These are phyloP conservation scores for Pogostemon cablin DNA, from an alignment of 257 asterid species.

Conservation along the genomic window DNA sequence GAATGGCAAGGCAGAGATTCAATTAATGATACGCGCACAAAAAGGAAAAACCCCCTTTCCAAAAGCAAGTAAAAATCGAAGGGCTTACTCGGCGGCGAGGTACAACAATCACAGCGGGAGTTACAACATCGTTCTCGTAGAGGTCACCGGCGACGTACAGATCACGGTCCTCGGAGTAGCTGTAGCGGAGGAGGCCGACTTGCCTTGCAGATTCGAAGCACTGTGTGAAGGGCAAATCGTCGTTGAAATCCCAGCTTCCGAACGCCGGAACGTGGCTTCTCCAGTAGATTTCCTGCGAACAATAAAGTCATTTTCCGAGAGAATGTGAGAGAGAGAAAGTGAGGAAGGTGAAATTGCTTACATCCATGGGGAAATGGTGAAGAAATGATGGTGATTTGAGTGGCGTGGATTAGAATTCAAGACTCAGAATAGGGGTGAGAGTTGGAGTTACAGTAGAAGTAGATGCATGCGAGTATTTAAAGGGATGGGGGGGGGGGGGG, in stretches of 20 bases:
- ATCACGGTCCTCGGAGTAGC: slow-evolving; percentile 64
- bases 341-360: slow-evolving; percentile 13
- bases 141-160: slow-evolving; percentile 81
- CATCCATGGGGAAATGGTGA: slow-evolving; percentile 37
- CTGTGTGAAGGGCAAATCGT: slow-evolving; percentile 69
- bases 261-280: slow-evolving; percentile 80
- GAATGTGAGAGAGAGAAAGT: neutral
- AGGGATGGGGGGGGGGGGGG: too few species aligned
- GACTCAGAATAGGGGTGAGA: slow-evolving; percentile 6
- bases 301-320: neutral
- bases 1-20: too few species aligned
- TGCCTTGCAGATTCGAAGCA: slow-evolving; percentile 78
- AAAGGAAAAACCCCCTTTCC: too few species aligned
- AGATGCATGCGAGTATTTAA: neutral
- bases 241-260: slow-evolving; percentile 91
- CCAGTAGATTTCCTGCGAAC: slow-evolving; percentile 57
- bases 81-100: slow-evolving; percentile 60
- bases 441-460: neutral
- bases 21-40: too few species aligned
- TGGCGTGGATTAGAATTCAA: slow-evolving; percentile 22
- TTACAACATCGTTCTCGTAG: slow-evolving; percentile 59
- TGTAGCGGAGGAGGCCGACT: slow-evolving; percentile 55
- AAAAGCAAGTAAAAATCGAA: neutral
- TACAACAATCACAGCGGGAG: slow-evolving; percentile 79
- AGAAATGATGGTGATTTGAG: neutral